These are phyloP conservation scores for Ustilago curta DNA, from an alignment of 1,284 basidiomycete genomes.

Conservation along the genomic window DNA sequence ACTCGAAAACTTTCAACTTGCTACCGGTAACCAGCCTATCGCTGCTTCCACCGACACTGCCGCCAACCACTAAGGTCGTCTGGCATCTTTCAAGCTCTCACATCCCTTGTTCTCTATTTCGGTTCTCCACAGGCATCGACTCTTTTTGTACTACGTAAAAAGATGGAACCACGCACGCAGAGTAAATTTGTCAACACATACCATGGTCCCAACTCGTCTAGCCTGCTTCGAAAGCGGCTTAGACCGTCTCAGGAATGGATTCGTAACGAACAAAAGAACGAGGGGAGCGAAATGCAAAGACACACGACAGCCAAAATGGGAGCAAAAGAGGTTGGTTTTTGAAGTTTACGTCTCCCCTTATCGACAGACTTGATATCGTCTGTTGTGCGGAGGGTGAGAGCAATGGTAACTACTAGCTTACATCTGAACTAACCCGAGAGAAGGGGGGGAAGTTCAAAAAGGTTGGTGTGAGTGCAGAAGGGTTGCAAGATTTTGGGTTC, in stretches of 20 bases:
- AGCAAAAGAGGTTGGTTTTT: constrained; percentile 11
- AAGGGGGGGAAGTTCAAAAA: constrained; percentile 5
- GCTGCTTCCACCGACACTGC: constrained; percentile 41
- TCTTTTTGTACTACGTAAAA: not conserved
- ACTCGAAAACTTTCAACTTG: constrained; percentile 53
- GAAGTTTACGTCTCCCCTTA: not conserved
- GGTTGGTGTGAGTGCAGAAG: constrained; percentile 1
- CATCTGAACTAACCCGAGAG: constrained; percentile 22
- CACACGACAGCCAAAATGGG: too few species aligned
- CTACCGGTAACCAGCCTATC: constrained; percentile 45
- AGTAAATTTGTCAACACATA: too few species aligned
- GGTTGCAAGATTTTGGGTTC: constrained; percentile 12
- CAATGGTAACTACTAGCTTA: constrained; percentile 45
- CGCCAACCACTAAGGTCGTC: constrained; percentile 31
- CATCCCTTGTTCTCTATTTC: not conserved
- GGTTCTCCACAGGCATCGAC: too few species aligned
- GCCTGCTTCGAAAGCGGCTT: too few species aligned
- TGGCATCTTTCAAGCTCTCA: not conserved
- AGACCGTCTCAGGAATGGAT: too few species aligned
- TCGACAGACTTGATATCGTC: not conserved
- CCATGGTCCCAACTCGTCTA: too few species aligned
- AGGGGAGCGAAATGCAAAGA: too few species aligned
- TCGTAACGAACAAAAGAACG: too few species aligned
- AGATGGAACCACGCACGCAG: too few species aligned
- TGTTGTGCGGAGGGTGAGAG: not conserved